Conservation (phyloP, 2,329 filamentous ascomycete species). For the Neoscytalidium dimidiatum region DNA sequence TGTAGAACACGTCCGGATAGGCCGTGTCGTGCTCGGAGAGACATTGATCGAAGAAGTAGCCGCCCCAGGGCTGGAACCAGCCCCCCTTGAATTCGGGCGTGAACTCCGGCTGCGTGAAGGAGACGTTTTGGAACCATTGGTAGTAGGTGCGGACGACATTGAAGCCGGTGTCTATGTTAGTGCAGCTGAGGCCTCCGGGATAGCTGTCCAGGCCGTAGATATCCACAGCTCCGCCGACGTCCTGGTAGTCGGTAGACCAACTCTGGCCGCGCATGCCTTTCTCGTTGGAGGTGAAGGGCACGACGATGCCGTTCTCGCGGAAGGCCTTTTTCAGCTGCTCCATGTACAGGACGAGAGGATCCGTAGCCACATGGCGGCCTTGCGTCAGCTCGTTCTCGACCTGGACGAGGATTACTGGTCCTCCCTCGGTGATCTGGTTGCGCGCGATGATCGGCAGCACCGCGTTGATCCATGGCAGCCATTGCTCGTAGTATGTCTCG, state of each 20-base stretch:
- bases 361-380: slow-evolving; percentile 42
- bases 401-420: slow-evolving; percentile 57
- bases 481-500: slow-evolving; percentile 53
- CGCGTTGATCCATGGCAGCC: slow-evolving; percentile 56
- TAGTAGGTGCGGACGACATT: slow-evolving; percentile 55
- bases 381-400: slow-evolving; percentile 59
- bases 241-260: slow-evolving; percentile 63
- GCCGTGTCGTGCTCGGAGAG: slow-evolving; percentile 57
- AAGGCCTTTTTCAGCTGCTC: slow-evolving; percentile 56
- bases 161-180: slow-evolving; percentile 55
- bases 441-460: slow-evolving; percentile 54
- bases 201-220: slow-evolving; percentile 59
- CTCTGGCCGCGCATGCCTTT: slow-evolving; percentile 61
- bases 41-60: slow-evolving; percentile 56
- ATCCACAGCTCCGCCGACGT: slow-evolving; percentile 58
- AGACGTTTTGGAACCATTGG: slow-evolving; percentile 47
- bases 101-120: slow-evolving; percentile 53
- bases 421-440: slow-evolving; percentile 58
- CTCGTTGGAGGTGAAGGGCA: slow-evolving; percentile 61
- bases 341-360: slow-evolving; percentile 58
- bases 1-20: slow-evolving; percentile 66
- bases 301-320: slow-evolving; percentile 58
- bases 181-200: slow-evolving; percentile 57
- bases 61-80: slow-evolving; percentile 63
- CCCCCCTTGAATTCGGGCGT: slow-evolving; percentile 64